Evolutionary conservation across 2,329 filamentous ascomycete species (phyloP), one percentile per base, ranked within the genome.

Genomic region (Scedosporium boydii): DNA sequence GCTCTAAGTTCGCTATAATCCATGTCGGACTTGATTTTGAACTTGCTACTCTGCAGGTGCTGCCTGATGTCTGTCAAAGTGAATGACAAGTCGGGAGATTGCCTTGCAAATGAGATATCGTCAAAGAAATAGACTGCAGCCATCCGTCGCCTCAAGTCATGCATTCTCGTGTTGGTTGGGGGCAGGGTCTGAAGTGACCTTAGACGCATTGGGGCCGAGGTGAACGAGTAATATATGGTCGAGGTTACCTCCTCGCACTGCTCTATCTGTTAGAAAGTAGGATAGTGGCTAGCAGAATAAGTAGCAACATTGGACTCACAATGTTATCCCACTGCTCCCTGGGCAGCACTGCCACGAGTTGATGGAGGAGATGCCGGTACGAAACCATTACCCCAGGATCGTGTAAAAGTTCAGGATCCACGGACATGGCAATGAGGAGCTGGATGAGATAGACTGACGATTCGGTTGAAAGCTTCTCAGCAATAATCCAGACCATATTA

Each of bases 1-100:
- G 89, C 86, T 41, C 81, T 78, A 1, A 97, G 81, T 62, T 87
- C 80, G 16, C 79, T 77, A 73, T 90, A 96, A 73, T 96, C 77
- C 0, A 87, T 89, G 27, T 59, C 48, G 1, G 61, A 18, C 21
- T 21, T 76, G 67, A 85, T 72, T 29, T 73, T 70, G 67, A 86
- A 86, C 12, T 78, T 72, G 2, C 75, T 71, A 12, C 71, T 69
- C 16, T 73, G 68, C 16, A 87, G 75, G 12, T 78, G 77, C n/a
- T 76, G 66, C 61, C 78, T 77, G 38, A 85, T 69, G 42, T 71
- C 69, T n/a, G 71, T 69, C 18, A 85, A 68, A 44, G 72, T 75
- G 44, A 83, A 70, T 5, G 69, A 68, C 23, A 73, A 69, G 62
- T 82, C 74, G 0, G 80, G 74, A 27, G 77, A 71, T 12, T 73